Evolutionary conservation across 2,329 filamentous ascomycete genomes (phyloP).

Genomic region (Talaromyces piceae): DNA sequence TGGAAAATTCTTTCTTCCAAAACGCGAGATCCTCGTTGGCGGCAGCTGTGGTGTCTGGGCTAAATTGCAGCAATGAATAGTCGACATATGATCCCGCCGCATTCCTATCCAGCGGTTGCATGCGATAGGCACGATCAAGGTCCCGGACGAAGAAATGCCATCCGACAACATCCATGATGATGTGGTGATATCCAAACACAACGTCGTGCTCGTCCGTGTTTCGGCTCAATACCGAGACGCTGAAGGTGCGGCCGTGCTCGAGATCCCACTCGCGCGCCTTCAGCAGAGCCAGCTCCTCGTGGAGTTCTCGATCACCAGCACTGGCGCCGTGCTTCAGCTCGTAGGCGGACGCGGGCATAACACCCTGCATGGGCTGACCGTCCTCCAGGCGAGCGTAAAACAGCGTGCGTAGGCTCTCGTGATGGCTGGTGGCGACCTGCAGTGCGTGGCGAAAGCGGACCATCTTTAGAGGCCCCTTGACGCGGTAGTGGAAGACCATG

Average conservation of each 20-base stretch:
- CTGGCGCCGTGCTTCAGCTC: not conserved
- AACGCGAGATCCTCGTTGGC: conserved; percentile 24
- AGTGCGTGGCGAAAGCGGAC: not conserved
- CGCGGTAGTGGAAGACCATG: not conserved
- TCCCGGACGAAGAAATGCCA: conserved; percentile 37
- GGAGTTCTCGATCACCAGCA: not conserved
- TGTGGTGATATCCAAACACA: conserved; percentile 1
- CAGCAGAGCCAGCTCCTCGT: not conserved
- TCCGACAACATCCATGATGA: conserved; percentile 38
- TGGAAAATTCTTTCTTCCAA: conserved; percentile 26
- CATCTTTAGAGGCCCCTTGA: not conserved
- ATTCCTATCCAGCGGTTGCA: conserved; percentile 15
- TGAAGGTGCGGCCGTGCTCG: conserved; percentile 3
- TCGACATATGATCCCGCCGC: conserved; percentile 23
- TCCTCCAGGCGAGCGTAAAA: not conserved
- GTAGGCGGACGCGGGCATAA: not conserved
- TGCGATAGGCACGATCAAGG: conserved; percentile 34
- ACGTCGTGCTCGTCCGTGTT: not conserved
- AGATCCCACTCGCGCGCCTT: not conserved
- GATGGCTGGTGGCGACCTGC: not conserved
- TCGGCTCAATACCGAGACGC: not conserved
- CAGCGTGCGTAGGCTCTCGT: not conserved
- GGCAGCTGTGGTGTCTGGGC: conserved; percentile 15
- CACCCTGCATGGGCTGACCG: not conserved
- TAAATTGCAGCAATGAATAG: conserved; percentile 23